Conservation (phyloP, 768 basidiomycete genomes). For the Tulasnella sp. region DNA sequence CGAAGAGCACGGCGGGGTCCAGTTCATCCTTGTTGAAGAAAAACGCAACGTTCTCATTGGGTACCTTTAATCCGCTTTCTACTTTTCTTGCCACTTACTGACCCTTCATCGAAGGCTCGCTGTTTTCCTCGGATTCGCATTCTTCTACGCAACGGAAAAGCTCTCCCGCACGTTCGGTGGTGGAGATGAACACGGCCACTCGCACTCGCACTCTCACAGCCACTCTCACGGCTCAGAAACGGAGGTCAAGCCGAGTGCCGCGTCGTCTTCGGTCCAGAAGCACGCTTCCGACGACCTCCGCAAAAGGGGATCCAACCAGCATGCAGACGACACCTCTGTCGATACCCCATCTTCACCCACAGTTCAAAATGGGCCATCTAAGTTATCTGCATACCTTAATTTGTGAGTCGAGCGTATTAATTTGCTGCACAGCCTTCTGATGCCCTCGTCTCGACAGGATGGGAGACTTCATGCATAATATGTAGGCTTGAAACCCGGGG, state of each 20-base stretch:
- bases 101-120: constrained; percentile 55
- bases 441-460: constrained; percentile 42
- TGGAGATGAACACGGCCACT: constrained; percentile 54
- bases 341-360: constrained; percentile 44
- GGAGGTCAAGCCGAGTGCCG: constrained; percentile 37
- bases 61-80: constrained; percentile 48
- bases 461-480: constrained; percentile 93
- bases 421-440: constrained; percentile 4
- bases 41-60: constrained; percentile 90
- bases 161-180: constrained; percentile 78
- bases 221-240: constrained; percentile 48
- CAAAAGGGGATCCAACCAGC: constrained; percentile 37
- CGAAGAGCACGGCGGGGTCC: constrained; percentile 68
- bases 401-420: constrained; percentile 48
- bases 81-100: constrained; percentile 21
- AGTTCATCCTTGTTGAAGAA: constrained; percentile 84
- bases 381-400: constrained; percentile 89
- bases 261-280: constrained; percentile 7
- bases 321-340: constrained; percentile 38
- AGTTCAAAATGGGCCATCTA: constrained; percentile 52
- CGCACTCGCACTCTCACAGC: constrained; percentile 61
- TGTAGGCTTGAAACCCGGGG: constrained; percentile 53
- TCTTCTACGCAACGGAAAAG: constrained; percentile 95
- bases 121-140: constrained; percentile 83
- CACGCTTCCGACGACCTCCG: not conserved